Evolutionary conservation across 164 flowering plant species (phyloP).

Genomic region (Sextonia rubra): DNA sequence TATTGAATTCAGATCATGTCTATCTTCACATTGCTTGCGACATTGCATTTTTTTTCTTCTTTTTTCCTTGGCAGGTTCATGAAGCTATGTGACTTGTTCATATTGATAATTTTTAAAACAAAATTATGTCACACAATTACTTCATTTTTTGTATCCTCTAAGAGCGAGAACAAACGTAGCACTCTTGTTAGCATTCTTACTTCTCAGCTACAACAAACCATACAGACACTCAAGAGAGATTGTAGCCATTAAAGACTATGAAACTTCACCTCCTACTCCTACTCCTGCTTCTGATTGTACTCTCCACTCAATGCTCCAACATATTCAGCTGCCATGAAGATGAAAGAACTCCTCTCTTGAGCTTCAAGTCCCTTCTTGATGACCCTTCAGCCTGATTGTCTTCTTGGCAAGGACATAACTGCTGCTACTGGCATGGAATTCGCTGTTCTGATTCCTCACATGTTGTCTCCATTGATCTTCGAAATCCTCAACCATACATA

Average conservation of each 20-base stretch:
- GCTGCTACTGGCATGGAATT: conserved; percentile 24
- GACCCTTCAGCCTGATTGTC: conserved; percentile 16
- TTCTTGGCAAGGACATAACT: conserved; percentile 19
- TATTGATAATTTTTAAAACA: no score
- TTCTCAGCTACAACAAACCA: not conserved
- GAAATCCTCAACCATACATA: conserved; percentile 4
- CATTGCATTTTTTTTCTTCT: no score
- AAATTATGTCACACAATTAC: not conserved
- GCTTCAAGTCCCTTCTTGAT: conserved; percentile 14
- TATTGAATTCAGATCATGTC: no score
- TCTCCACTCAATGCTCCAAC: not conserved
- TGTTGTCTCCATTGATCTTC: not conserved
- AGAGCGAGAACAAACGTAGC: not conserved
- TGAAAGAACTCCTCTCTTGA: conserved; percentile 18
- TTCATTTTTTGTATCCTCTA: not conserved
- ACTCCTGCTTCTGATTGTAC: not conserved
- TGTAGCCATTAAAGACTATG: conserved; percentile 3
- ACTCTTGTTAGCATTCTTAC: no score
- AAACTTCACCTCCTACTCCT: not conserved
- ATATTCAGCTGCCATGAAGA: conserved; percentile 5
- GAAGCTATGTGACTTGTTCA: not conserved
- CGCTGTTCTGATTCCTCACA: conserved; percentile 14
- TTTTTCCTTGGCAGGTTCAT: not conserved
- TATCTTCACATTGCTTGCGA: not conserved
- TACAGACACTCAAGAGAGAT: not conserved